phyloP scores from a whole-genome alignment of 495 filamentous ascomycete species.

The Aspergillus saccharolyticus region DNA sequence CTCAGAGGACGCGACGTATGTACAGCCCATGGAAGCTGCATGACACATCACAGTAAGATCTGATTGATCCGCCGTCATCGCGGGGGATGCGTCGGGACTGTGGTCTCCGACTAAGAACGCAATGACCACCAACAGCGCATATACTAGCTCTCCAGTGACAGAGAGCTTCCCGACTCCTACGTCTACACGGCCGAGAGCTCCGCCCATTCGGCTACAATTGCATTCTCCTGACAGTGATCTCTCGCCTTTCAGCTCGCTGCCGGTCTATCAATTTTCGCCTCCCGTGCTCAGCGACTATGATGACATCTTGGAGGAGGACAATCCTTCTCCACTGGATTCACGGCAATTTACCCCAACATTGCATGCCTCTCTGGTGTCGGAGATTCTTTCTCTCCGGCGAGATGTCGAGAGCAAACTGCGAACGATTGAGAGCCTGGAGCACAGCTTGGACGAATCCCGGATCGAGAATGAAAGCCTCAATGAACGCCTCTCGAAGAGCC shows the following conservation, averaged over 20 bases:
- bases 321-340: slow-evolving; percentile 75
- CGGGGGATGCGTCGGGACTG: slow-evolving; percentile 9
- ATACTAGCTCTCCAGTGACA: slow-evolving; percentile 22
- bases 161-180: slow-evolving; percentile 59
- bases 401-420: slow-evolving; percentile 85
- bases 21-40: slow-evolving; percentile 10
- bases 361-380: slow-evolving; percentile 89
- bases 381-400: slow-evolving; percentile 80
- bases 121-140: slow-evolving; percentile 26
- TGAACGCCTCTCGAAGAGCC: slow-evolving; percentile 52
- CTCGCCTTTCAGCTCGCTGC: slow-evolving; percentile 59
- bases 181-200: slow-evolving; percentile 60
- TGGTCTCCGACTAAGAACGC: slow-evolving; percentile 3
- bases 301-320: slow-evolving; percentile 62
- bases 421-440: slow-evolving; percentile 78
- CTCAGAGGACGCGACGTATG: slow-evolving; percentile 5
- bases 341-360: slow-evolving; percentile 91
- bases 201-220: slow-evolving; percentile 49
- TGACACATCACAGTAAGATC: slow-evolving; percentile 3
- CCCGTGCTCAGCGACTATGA: slow-evolving; percentile 45
- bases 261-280: slow-evolving; percentile 37
- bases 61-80: slow-evolving; percentile 1
- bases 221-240: slow-evolving; percentile 59
- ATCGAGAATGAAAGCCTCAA: slow-evolving; percentile 69
- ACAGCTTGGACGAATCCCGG: slow-evolving; percentile 60